Conservation (phyloP, 2,329 filamentous ascomycete genomes). For the Sordariomycetes sp. region DNA sequence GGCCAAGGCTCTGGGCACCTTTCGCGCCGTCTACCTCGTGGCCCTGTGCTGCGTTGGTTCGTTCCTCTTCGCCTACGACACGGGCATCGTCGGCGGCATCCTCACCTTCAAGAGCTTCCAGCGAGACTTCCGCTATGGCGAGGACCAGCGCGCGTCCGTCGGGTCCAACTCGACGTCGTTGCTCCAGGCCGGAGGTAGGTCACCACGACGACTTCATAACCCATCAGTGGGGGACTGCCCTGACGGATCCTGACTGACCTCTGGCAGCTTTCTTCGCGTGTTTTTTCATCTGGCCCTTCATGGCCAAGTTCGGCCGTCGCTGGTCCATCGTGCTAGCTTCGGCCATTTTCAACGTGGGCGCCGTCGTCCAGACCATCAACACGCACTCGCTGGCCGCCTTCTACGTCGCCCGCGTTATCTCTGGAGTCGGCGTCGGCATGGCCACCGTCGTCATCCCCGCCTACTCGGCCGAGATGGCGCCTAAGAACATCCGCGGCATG, state of each 20-base stretch:
- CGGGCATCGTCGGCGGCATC: conserved; percentile 31
- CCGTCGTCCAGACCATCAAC: conserved; percentile 26
- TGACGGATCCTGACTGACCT: neutral
- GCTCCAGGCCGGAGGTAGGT: conserved; percentile 29
- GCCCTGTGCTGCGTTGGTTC: conserved; percentile 27
- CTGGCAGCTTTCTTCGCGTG: conserved; percentile 29
- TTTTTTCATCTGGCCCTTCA: conserved; percentile 33
- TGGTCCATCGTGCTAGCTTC: conserved; percentile 28
- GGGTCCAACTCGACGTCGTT: conserved; percentile 30
- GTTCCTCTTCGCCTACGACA: conserved; percentile 32
- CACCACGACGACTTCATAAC: neutral
- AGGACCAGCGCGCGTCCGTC: conserved; percentile 18
- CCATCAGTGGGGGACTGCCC: neutral
- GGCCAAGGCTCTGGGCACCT: conserved; percentile 16
- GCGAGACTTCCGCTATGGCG: conserved; percentile 23
- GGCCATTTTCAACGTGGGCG: conserved; percentile 33
- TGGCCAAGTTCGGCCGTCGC: conserved; percentile 27
- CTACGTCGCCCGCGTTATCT: conserved; percentile 27
- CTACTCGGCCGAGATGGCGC: conserved; percentile 34
- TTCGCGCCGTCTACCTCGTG: conserved; percentile 25
- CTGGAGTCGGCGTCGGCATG: conserved; percentile 25
- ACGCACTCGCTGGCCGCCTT: conserved; percentile 24
- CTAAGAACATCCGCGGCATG: conserved; percentile 32
- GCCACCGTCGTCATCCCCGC: conserved; percentile 34
- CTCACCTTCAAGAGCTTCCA: conserved; percentile 27